A percentile compares a stretch with the other conserved stretches of the same genome.
Evolutionary conservation across 805 yeast genomes (phyloP).

Genomic region (Candida arabinofermentans): DNA sequence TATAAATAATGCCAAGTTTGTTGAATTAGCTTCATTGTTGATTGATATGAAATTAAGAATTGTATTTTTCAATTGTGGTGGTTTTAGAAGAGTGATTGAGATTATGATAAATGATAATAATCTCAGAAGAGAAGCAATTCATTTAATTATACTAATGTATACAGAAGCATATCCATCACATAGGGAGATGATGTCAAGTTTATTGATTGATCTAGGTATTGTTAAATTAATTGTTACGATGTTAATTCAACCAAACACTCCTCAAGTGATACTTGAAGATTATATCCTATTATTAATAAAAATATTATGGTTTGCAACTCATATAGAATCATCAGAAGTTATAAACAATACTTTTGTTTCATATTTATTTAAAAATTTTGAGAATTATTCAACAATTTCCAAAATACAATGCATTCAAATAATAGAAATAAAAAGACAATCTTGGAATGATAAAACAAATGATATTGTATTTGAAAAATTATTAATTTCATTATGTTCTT

Average conservation of each 20-base stretch:
- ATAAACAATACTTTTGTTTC: not conserved
- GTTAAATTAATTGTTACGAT: not conserved
- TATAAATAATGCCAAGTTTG: not conserved
- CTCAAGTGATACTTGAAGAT: too few species aligned
- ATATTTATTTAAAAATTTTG: not conserved
- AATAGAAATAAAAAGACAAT: constrained; percentile 2
- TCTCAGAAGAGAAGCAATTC: not conserved
- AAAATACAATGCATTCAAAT: constrained; percentile 14
- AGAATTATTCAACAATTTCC: not conserved
- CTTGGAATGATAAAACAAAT: not conserved
- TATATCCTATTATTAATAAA: not conserved
- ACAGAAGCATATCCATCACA: too few species aligned
- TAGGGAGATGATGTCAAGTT: too few species aligned
- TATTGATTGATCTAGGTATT: not conserved
- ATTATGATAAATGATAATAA: not conserved
- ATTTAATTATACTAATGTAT: not conserved
- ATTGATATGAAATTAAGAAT: not conserved
- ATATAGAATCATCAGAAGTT: not conserved
- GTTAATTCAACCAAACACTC: not conserved
- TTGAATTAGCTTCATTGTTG: not conserved
- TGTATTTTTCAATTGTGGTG: not conserved
- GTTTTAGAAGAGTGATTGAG: not conserved
- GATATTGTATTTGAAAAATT: constrained; percentile 12
- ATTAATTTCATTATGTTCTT: constrained; percentile 11
- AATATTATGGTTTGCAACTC: not conserved